Evolutionary conservation across 1,284 basidiomycete species (phyloP).

Genomic region (Trichosporon inkin): DNA sequence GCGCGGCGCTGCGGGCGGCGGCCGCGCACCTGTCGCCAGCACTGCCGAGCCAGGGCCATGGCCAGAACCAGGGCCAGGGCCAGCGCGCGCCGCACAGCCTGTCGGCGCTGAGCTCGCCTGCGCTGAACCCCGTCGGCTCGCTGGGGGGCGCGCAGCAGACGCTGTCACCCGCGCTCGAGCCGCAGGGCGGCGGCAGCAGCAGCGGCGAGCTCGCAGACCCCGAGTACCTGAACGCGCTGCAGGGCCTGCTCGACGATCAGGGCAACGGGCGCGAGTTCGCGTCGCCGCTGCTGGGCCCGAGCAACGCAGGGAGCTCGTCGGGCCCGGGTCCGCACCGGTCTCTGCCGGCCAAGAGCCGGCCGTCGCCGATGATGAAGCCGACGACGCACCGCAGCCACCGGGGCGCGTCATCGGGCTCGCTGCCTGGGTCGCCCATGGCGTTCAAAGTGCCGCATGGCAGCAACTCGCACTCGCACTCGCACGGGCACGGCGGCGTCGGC

Average conservation of each 20-base stretch:
- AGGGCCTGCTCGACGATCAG: slow-evolving; percentile 35
- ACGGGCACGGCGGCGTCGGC: slow-evolving; percentile 19
- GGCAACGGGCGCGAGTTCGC: slow-evolving; percentile 14
- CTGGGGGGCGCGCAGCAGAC: slow-evolving; percentile 47
- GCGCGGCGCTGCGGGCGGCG: slow-evolving; percentile 29
- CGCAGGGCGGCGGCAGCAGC: slow-evolving; percentile 26
- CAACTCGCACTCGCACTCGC: slow-evolving; percentile 8
- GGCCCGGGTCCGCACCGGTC: slow-evolving; percentile 43
- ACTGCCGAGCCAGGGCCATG: slow-evolving; percentile 20
- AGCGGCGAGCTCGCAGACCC: slow-evolving; percentile 36
- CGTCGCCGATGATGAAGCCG: slow-evolving; percentile 51
- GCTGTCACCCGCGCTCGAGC: slow-evolving; percentile 42
- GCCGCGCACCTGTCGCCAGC: slow-evolving; percentile 25
- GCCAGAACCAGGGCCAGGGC: slow-evolving; percentile 14
- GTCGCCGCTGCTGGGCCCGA: slow-evolving; percentile 17
- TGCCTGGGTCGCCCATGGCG: slow-evolving; percentile 33
- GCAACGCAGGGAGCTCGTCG: slow-evolving; percentile 12
- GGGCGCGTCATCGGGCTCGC: slow-evolving; percentile 16
- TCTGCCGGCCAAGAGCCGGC: slow-evolving; percentile 40
- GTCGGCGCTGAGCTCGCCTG: slow-evolving; percentile 40
- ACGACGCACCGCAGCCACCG: slow-evolving; percentile 36
- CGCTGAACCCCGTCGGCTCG: slow-evolving; percentile 43
- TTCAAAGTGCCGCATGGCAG: slow-evolving; percentile 24
- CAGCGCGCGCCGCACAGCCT: slow-evolving; percentile 35
- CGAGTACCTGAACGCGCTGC: slow-evolving; percentile 40